phyloP scores from a whole-genome alignment of 108 stramenopile species.

The Cyclotella atomus region DNA sequence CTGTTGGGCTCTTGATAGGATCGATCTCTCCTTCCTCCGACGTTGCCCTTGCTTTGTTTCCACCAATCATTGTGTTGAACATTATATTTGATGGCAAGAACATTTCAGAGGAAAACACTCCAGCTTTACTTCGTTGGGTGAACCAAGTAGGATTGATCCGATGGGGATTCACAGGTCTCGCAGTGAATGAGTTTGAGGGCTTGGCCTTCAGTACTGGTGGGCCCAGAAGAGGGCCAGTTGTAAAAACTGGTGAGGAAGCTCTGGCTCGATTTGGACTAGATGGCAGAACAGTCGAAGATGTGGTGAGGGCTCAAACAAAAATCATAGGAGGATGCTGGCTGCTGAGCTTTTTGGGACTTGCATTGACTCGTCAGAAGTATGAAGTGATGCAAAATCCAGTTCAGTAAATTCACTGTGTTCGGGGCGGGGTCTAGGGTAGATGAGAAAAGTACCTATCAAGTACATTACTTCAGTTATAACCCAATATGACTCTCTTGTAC shows the following conservation, averaged over 20 bases:
- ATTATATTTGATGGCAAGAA: conserved; percentile 92
- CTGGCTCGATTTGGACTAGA: conserved; percentile 79
- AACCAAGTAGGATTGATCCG: conserved; percentile 75
- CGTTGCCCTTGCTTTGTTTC: conserved; percentile 82
- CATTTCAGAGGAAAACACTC: conserved; percentile 85
- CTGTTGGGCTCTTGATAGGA: conserved; percentile 75
- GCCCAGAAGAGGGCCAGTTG: conserved; percentile 77
- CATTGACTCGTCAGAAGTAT: conserved; percentile 73
- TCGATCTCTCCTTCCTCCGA: conserved; percentile 72
- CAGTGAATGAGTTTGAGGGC: conserved; percentile 87
- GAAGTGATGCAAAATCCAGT: conserved; percentile 56
- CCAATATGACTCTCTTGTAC: too few species aligned
- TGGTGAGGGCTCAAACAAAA: conserved; percentile 63
- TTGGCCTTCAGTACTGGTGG: conserved; percentile 73
- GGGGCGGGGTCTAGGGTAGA: too few species aligned
- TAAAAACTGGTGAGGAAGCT: conserved; percentile 81
- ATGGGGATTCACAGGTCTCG: conserved; percentile 87
- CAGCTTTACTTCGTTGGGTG: conserved; percentile 47
- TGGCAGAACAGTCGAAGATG: conserved; percentile 54
- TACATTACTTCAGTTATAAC: not conserved
- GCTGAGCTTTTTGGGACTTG: conserved; percentile 73
- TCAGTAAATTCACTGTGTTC: not conserved
- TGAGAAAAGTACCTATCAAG: not conserved
- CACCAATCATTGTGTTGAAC: conserved; percentile 85
- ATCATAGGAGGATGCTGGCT: conserved; percentile 75